Base-by-base conservation (phyloP, 2,329 filamentous ascomycete species). In the Aspergillus terreus region DNA sequence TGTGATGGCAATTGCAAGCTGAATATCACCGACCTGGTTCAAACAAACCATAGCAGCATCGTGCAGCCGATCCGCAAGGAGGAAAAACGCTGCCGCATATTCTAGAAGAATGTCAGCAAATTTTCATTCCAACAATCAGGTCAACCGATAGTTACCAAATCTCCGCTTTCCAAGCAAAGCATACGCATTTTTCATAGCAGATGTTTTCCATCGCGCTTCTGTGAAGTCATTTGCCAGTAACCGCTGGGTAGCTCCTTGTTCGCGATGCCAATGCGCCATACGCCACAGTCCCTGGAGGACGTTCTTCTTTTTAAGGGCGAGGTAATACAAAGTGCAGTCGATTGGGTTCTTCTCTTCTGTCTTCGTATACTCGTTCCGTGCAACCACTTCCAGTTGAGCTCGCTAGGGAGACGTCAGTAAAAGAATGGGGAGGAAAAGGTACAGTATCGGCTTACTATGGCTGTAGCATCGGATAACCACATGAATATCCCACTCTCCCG, bases 71-170 rank as follows among this genome's bases (percentile, higher is more conserved):
- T 92, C 91, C 2, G 89, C 95, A 1, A 99, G 79, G 5, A 99
- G 78, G 75, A 99, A 99, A 73, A 97, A 99, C 0, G 94, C 88
- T 1, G 92, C 94, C 3, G 94, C 92, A 65, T 99, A 99, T 71
- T 90, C 90, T 90, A 49, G n/a, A 36, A 6, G 47, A 58, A 49
- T 57, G 45, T 36, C 11, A 46, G 19, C 14, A 27, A 25, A 35
- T 38, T 4, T 21, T 15, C 10, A 19, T 19, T 10, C n/a, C 5
- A 42, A 19, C 43, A 23, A 32, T 41, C 45, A 48, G 49, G 17
- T 23, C 38, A 48, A 11, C 6, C 4, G 12, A 7, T n/a, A 64
- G 79, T 65, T 71, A 90, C 87, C 83, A 68, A 96, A 96, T 46
- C 94, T 81, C 42, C 90, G 82, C 71, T 91, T 95, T 58, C 92